These are phyloP conservation scores for Boletus reticuloceps DNA, from an alignment of 768 basidiomycete genomes.

Conservation along the genomic window DNA sequence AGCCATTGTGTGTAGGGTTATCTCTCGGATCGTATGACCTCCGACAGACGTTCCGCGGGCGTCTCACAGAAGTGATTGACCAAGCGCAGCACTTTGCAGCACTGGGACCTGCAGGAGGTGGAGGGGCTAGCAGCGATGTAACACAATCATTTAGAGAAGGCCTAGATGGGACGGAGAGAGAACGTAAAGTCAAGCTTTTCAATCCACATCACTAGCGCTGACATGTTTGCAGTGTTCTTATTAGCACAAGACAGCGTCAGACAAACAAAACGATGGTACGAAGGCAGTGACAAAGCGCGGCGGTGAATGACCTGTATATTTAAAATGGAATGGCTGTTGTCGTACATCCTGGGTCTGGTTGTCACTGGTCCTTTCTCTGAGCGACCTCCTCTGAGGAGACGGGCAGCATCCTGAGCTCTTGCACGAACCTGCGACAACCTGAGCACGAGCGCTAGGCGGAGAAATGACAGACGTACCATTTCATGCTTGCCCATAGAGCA, in stretches of 20 bases:
- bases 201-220: slow-evolving; percentile 1
- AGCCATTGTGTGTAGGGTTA: slow-evolving; percentile 6
- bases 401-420: slow-evolving; percentile 50
- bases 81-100: slow-evolving; percentile 88
- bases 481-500: slow-evolving; percentile 73
- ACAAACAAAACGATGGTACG: slow-evolving; percentile 82
- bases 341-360: neutral
- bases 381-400: slow-evolving; percentile 10
- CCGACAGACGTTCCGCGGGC: slow-evolving; percentile 68
- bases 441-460: slow-evolving; percentile 1
- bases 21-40: neutral
- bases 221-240: slow-evolving; percentile 62
- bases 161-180: slow-evolving; percentile 88
- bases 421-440: slow-evolving; percentile 54
- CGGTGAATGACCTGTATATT: slow-evolving; percentile 33
- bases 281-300: slow-evolving; percentile 57
- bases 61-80: slow-evolving; percentile 76
- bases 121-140: slow-evolving; percentile 51
- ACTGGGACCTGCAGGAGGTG: slow-evolving; percentile 55
- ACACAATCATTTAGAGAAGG: slow-evolving; percentile 86
- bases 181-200: slow-evolving; percentile 54
- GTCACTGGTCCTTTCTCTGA: slow-evolving; percentile 28
- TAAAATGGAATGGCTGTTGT: neutral
- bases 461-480: slow-evolving; percentile 54
- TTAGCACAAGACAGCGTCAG: slow-evolving; percentile 82